Evolutionary conservation across 2,329 filamentous ascomycete genomes (phyloP).

Genomic region (Trichophyton schoenleinii): DNA sequence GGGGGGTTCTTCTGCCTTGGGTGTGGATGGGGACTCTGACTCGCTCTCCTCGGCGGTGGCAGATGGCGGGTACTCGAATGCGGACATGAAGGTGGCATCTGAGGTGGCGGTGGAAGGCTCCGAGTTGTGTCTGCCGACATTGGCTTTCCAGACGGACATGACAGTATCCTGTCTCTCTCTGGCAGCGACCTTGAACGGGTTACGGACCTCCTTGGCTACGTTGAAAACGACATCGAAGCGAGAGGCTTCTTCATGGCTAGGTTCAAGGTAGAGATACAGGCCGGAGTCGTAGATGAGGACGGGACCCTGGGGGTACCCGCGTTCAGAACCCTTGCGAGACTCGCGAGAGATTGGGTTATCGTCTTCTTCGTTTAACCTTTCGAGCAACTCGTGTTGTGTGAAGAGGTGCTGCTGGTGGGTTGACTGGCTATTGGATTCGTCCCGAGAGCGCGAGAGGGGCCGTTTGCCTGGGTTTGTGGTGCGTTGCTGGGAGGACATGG

Average conservation of each 20-base stretch:
- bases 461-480: constrained; percentile 17
- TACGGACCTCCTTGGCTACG: constrained; percentile 52
- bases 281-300: constrained; percentile 52
- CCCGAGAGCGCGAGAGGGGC: constrained; percentile 19
- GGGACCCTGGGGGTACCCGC: constrained; percentile 52
- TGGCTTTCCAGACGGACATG: constrained; percentile 39
- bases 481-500: neutral
- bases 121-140: constrained; percentile 25
- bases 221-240: constrained; percentile 53
- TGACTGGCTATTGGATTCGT: constrained; percentile 19
- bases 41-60: constrained; percentile 12
- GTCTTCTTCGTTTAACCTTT: constrained; percentile 41
- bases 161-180: constrained; percentile 25
- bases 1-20: constrained; percentile 18
- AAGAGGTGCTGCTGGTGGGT: constrained; percentile 13
- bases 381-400: constrained; percentile 24
- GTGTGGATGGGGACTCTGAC: constrained; percentile 18
- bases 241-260: constrained; percentile 46
- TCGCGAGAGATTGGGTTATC: constrained; percentile 33
- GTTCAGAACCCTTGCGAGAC: constrained; percentile 49
- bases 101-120: constrained; percentile 35
- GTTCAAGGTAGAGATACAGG: constrained; percentile 51
- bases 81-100: constrained; percentile 39
- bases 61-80: constrained; percentile 29
- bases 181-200: constrained; percentile 38